A percentile compares a stretch with the other conserved stretches of the same genome.
These are phyloP conservation scores for Saturnispora ahearnii DNA, from an alignment of 805 yeast species.

Conservation along the genomic window DNA sequence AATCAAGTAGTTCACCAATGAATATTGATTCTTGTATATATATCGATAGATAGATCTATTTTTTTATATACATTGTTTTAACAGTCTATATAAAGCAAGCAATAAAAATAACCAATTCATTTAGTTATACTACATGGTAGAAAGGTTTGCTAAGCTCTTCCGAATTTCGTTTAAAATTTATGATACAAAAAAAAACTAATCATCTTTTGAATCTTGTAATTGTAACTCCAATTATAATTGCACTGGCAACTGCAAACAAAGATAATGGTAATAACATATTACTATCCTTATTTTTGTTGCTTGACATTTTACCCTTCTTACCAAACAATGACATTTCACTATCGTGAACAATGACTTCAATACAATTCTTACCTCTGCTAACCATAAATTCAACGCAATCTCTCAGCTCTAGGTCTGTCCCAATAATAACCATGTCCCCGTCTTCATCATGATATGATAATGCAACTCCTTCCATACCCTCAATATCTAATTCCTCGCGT, in stretches of 20 bases:
- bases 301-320: constrained; percentile 8
- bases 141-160: not conserved
- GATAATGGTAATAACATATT: constrained; percentile 50
- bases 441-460: constrained; percentile 79
- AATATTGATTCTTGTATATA: constrained; percentile 1
- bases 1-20: not conserved
- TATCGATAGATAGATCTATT: not conserved
- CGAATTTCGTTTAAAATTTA: not conserved
- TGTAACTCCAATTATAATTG: constrained; percentile 47
- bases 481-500: constrained; percentile 17
- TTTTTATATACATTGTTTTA: no score
- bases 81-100: no score
- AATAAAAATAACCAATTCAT: not conserved
- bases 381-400: constrained; percentile 62
- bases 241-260: constrained; percentile 48
- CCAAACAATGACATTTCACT: constrained; percentile 35
- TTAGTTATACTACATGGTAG: not conserved
- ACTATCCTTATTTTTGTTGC: not conserved
- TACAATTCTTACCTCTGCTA: constrained; percentile 44
- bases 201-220: not conserved
- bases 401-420: constrained; percentile 60
- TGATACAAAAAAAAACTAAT: not conserved
- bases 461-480: constrained; percentile 35
- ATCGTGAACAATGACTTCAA: constrained; percentile 66
- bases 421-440: constrained; percentile 69